phyloP scores from a whole-genome alignment of 1,284 basidiomycete genomes.

The Ceratobasidium papillatum region DNA sequence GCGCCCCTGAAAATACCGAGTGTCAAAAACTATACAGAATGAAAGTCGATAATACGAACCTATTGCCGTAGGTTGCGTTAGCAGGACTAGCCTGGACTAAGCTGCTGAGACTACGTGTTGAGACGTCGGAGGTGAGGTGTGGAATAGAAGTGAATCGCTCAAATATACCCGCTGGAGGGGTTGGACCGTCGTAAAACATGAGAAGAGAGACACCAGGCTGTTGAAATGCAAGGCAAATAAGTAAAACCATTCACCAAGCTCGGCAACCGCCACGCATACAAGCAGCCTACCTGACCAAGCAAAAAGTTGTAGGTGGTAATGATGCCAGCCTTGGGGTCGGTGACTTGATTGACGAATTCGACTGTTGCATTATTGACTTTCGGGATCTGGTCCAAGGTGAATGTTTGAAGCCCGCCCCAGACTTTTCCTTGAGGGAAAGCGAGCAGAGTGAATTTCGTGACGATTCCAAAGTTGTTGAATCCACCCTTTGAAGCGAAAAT shows the following conservation, averaged over 20 bases:
- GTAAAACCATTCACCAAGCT: neutral
- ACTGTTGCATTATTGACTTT: slow-evolving; percentile 58
- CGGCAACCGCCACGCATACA: neutral
- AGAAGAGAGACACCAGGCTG: slow-evolving; percentile 54
- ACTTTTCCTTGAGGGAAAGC: slow-evolving; percentile 64
- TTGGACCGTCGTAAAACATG: slow-evolving; percentile 64
- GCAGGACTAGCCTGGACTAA: slow-evolving; percentile 56
- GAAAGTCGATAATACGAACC: slow-evolving; percentile 50
- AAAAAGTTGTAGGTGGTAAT: slow-evolving; percentile 56
- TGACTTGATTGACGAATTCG: slow-evolving; percentile 60
- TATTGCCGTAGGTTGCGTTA: slow-evolving; percentile 55
- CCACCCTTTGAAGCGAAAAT: slow-evolving; percentile 28
- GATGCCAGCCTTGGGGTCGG: slow-evolving; percentile 68
- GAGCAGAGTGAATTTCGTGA: slow-evolving; percentile 65
- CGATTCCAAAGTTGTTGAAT: slow-evolving; percentile 56
- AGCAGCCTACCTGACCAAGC: slow-evolving; percentile 19
- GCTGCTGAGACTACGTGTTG: slow-evolving; percentile 55
- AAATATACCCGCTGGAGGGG: slow-evolving; percentile 60
- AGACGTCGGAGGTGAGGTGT: slow-evolving; percentile 54
- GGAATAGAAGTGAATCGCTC: slow-evolving; percentile 59
- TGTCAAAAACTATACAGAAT: neutral
- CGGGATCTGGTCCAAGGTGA: slow-evolving; percentile 53
- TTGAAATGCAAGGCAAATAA: neutral
- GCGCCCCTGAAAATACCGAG: slow-evolving; percentile 51
- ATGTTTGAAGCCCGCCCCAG: slow-evolving; percentile 67